phyloP scores from a whole-genome alignment of 129 eudicot species.

The Arctium lappa region DNA sequence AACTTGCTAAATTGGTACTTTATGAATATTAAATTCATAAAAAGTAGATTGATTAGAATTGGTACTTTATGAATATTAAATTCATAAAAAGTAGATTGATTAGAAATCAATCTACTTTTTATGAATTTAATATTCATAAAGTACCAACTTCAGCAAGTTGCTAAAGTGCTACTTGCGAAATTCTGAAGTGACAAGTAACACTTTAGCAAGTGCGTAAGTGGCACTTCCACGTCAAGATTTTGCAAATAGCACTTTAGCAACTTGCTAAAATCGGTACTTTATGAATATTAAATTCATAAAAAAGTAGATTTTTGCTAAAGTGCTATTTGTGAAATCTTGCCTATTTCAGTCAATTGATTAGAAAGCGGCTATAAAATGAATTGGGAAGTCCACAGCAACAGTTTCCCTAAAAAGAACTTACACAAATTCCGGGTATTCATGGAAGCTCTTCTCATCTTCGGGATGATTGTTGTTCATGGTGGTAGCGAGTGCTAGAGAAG shows the following conservation, averaged over 20 bases:
- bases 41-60: neutral
- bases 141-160: too few species aligned
- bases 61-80: too few species aligned
- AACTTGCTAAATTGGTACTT: neutral
- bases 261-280: too few species aligned
- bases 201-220: too few species aligned
- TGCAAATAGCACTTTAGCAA: too few species aligned
- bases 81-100: neutral
- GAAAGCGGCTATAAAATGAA: neutral
- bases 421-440: constrained; percentile 33
- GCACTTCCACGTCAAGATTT: too few species aligned
- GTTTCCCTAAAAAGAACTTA: constrained; percentile 14
- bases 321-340: neutral
- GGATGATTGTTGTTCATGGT: constrained; percentile 14
- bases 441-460: constrained; percentile 14
- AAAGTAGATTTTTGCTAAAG: too few species aligned
- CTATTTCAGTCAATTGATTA: neutral
- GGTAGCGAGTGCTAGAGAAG: constrained; percentile 37
- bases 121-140: too few species aligned
- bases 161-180: neutral
- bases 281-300: too few species aligned
- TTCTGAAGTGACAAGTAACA: too few species aligned
- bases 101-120: too few species aligned
- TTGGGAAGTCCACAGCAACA: neutral
- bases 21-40: too few species aligned